A percentile compares a stretch with the other conserved stretches of the same genome.
phyloP scores from a whole-genome alignment of 2,329 filamentous ascomycete species.

The Botryotinia calthae region DNA sequence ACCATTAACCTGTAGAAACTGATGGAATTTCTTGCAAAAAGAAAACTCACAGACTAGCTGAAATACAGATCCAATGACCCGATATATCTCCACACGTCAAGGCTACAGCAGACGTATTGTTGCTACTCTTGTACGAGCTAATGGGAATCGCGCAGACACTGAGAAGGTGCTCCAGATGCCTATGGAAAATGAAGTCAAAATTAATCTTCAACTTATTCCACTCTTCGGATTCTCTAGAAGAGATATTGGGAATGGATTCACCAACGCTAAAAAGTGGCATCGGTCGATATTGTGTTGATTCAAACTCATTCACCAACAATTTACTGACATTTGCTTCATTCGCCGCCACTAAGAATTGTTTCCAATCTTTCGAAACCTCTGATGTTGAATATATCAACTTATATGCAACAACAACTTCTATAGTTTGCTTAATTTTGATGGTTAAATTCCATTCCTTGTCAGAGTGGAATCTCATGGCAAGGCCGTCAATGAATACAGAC shows the following conservation, averaged over 20 bases:
- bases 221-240: not conserved
- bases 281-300: not conserved
- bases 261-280: not conserved
- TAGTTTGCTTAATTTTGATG: not conserved
- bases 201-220: not conserved
- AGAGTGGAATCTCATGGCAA: not conserved
- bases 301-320: accelerated
- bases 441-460: not conserved
- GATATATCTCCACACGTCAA: not conserved
- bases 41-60: not conserved
- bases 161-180: not conserved
- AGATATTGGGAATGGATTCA: not conserved
- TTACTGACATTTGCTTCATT: not conserved
- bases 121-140: not conserved
- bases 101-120: not conserved
- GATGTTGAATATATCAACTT: not conserved
- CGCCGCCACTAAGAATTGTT: not conserved
- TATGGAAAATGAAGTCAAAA: not conserved
- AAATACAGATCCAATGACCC: not conserved
- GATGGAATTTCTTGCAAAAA: not conserved
- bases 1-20: not conserved
- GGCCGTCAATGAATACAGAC: not conserved
- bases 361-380: not conserved
- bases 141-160: not conserved
- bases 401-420: not conserved